These are phyloP conservation scores for Trichomonas tenax DNA, from an alignment of 208 protist species.

Conservation along the genomic window DNA sequence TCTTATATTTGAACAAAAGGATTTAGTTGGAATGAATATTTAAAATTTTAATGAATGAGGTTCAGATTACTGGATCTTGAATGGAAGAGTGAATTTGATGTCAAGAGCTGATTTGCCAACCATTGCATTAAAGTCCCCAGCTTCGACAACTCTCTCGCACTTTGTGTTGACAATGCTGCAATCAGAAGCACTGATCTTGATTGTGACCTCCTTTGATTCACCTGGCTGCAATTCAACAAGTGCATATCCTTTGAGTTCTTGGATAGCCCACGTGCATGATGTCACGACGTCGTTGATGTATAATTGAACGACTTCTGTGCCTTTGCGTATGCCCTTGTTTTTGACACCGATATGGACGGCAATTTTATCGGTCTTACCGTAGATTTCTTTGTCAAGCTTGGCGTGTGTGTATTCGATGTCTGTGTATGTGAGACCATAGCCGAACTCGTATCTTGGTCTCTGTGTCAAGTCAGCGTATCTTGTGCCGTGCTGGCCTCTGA, in stretches of 20 bases:
- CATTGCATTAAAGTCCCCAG: not conserved
- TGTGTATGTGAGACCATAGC: slow-evolving; percentile 38
- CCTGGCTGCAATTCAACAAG: not conserved
- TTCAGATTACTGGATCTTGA: not conserved
- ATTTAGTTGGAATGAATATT: too few relatives aligned
- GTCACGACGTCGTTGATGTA: slow-evolving; percentile 26
- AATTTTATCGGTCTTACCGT: not conserved
- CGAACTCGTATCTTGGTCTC: slow-evolving; percentile 30
- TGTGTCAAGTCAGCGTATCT: slow-evolving; percentile 19
- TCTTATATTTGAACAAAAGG: too few relatives aligned
- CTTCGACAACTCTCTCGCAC: not conserved
- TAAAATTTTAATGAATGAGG: too few relatives aligned
- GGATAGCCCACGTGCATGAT: not conserved
- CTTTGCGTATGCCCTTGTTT: slow-evolving; percentile 31
- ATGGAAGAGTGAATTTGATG: not conserved
- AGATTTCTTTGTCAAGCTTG: not conserved
- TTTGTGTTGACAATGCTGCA: not conserved
- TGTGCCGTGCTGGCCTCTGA: slow-evolving; percentile 9
- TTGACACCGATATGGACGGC: slow-evolving; percentile 18
- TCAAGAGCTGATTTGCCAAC: not conserved
- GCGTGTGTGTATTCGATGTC: slow-evolving; percentile 25
- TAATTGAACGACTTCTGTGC: slow-evolving; percentile 37
- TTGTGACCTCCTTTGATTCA: not conserved
- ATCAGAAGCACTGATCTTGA: not conserved
- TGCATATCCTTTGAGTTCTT: slow-evolving; percentile 5